phyloP scores from a whole-genome alignment of 2,329 filamentous ascomycete genomes.

The Epicoccum nigrum region DNA sequence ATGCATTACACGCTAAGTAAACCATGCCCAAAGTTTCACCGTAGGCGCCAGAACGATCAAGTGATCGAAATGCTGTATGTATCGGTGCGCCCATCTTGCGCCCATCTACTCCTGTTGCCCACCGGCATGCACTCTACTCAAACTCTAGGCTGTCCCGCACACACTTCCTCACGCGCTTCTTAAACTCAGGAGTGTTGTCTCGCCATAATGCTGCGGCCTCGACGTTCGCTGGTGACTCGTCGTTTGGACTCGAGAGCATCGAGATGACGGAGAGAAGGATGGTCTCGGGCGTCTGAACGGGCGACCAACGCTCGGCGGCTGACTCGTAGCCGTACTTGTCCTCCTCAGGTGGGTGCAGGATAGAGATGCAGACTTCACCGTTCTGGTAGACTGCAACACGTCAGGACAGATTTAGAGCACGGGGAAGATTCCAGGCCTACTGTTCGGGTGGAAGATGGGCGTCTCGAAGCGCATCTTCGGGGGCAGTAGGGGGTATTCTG shows the following conservation, averaged over 20 bases:
- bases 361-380: slow-evolving; percentile 96
- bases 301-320: slow-evolving; percentile 92
- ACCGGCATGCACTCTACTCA: slow-evolving; percentile 25
- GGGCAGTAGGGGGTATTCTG: slow-evolving; percentile 94
- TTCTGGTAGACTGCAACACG: slow-evolving; percentile 76
- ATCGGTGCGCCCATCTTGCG: neutral
- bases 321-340: slow-evolving; percentile 99
- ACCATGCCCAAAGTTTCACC: slow-evolving; percentile 7
- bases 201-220: slow-evolving; percentile 98
- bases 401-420: neutral
- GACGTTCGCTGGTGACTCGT: slow-evolving; percentile 94
- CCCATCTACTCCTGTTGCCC: neutral
- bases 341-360: slow-evolving; percentile 93
- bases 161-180: slow-evolving; percentile 80
- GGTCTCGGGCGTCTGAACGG: slow-evolving; percentile 97
- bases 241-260: slow-evolving; percentile 96
- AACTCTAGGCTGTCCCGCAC: slow-evolving; percentile 63
- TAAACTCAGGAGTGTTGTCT: slow-evolving; percentile 81
- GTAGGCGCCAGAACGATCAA: slow-evolving; percentile 16
- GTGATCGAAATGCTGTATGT: neutral
- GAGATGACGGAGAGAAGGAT: slow-evolving; percentile 97
- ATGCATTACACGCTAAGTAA: slow-evolving; percentile 18
- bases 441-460: slow-evolving; percentile 96
- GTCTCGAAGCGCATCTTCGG: slow-evolving; percentile 95
- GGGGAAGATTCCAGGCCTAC: slow-evolving; percentile 56